Base-by-base conservation (phyloP, 768 basidiomycete genomes). In the Phanerodontia chrysosporium region DNA sequence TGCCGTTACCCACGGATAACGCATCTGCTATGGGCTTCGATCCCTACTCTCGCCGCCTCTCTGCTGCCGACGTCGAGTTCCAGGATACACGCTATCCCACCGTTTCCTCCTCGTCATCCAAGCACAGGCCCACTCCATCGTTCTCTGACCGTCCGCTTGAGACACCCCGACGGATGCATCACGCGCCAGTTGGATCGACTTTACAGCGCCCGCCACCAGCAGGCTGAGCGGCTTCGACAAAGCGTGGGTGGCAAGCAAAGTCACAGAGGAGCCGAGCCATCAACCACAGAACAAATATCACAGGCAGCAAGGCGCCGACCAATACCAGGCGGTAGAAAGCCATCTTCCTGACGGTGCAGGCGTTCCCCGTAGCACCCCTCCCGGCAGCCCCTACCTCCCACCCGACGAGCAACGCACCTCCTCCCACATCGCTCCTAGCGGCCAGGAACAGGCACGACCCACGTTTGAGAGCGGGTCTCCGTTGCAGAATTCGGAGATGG, bases 61-160 rank as follows among this genome's bases (percentile, higher is more conserved):
- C 75, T 42, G 78, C 85, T 69, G 74, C 80, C 58, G 86, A 86
- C 58, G 76, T 83, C 62, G 83, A 85, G 71, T 80, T 83, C 70
- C 77, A 79, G 65, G 87, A 87, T 75, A 81, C 80, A 67, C 78
- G 86, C 67, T 86, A 87, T 64, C 75, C 80, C 18, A 58, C 74
- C 49, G 65, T 75, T 21, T 57, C 71, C 29, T 52, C 72, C 29
- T 52, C 66, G 48, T 51, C 59, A 48, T 60, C 59, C 45, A 51
- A 53, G 45, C 62, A 55, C 45, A 59, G 14, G 39, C 57, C 45
- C 10, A 27, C 46, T 27, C 49, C 54, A 49, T 60, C 59, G 52
- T 59, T 49, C 53, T 59, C 59, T 45, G 64, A 55, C 52, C 61
- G 49, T 55, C 57, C 39, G 52, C 61, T 48, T 55, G 64, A 51